Conservation (phyloP, 2,329 filamentous ascomycete species). For the Podosphaera fusca region DNA sequence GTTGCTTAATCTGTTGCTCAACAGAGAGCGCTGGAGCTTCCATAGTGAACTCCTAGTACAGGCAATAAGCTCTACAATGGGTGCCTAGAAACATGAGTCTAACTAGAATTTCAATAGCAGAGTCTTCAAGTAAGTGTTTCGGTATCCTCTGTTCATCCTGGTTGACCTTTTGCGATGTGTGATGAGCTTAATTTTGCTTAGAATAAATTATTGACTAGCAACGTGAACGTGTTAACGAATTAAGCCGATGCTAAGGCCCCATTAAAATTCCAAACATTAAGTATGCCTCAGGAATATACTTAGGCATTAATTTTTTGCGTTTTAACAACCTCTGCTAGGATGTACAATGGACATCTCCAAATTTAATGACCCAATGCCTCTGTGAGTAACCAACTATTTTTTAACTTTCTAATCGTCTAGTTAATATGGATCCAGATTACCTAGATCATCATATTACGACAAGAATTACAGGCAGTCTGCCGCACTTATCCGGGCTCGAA, state of each 20-base stretch:
- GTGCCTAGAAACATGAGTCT: background rate
- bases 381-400: slow-evolving; percentile 7
- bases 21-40: slow-evolving; percentile 32
- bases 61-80: slow-evolving; percentile 1
- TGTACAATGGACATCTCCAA: background rate
- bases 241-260: too few relatives aligned
- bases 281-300: too few relatives aligned
- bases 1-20: slow-evolving; percentile 60
- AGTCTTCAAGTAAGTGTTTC: slow-evolving; percentile 1
- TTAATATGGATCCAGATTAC: slow-evolving; percentile 22
- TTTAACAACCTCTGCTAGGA: too few relatives aligned
- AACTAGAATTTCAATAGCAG: slow-evolving; percentile 4
- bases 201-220: too few relatives aligned
- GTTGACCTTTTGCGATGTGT: background rate
- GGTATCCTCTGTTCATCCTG: slow-evolving; percentile 6
- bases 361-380: slow-evolving; percentile 7
- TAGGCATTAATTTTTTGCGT: too few relatives aligned
- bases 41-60: slow-evolving; percentile 19
- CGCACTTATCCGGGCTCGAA: slow-evolving; percentile 72
- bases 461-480: slow-evolving; percentile 64
- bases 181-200: too few relatives aligned
- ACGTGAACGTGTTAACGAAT: background rate
- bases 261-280: too few relatives aligned
- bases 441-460: slow-evolving; percentile 74
- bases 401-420: background rate